Conservation (phyloP, 2,329 filamentous ascomycete genomes). For the Emergomyces pasteurianus region DNA sequence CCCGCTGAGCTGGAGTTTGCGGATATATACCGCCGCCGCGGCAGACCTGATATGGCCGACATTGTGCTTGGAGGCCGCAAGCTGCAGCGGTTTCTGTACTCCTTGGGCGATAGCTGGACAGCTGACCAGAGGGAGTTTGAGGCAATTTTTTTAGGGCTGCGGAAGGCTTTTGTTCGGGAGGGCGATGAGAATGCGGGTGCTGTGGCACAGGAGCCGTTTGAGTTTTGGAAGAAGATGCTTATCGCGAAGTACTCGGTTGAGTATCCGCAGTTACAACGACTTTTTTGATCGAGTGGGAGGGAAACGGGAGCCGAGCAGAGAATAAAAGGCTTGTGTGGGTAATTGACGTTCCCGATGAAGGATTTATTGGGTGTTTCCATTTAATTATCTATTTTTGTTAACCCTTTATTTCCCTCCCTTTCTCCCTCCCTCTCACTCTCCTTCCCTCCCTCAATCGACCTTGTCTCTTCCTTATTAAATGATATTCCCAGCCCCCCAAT, state of each 20-base stretch:
- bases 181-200: not conserved
- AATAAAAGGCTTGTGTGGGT: not conserved
- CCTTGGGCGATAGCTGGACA: slow-evolving; percentile 2
- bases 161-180: not conserved
- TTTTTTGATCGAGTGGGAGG: not conserved
- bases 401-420: too few species aligned
- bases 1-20: not conserved
- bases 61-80: not conserved
- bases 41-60: not conserved
- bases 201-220: not conserved
- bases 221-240: not conserved
- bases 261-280: slow-evolving; percentile 1
- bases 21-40: not conserved
- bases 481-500: not conserved
- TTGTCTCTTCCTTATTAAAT: not conserved
- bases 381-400: too few species aligned
- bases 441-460: not conserved
- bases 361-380: not conserved
- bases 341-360: not conserved
- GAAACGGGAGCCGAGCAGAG: not conserved
- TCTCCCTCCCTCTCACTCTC: not conserved
- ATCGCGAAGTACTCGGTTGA: slow-evolving; percentile 1
- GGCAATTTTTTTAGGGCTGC: not conserved
- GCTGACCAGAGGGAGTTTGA: not conserved
- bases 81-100: slow-evolving; percentile 1